These are phyloP conservation scores for Ceratobasidium theobromae DNA, from an alignment of 1,284 basidiomycete genomes.

Conservation along the genomic window DNA sequence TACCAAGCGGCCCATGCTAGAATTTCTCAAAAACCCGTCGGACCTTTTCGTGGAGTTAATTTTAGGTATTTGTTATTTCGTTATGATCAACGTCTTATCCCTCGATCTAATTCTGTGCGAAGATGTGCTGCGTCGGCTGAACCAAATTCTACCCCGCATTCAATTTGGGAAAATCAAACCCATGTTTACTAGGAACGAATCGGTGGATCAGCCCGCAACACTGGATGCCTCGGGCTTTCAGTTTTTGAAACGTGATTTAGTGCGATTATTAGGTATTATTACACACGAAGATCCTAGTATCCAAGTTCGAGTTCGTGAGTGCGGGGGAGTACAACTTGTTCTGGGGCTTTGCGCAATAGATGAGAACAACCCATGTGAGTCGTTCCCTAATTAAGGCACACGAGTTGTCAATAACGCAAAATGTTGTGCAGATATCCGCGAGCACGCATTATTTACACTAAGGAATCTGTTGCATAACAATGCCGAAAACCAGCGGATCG, in stretches of 20 bases:
- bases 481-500: constrained; percentile 73
- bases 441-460: constrained; percentile 84
- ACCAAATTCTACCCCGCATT: constrained; percentile 76
- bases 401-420: neutral
- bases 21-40: neutral
- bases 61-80: constrained; percentile 51
- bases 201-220: neutral
- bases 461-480: constrained; percentile 77
- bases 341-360: constrained; percentile 87
- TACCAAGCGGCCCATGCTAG: constrained; percentile 2
- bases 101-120: neutral
- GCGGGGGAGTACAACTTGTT: constrained; percentile 74
- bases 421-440: constrained; percentile 63
- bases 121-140: constrained; percentile 70
- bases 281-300: constrained; percentile 60
- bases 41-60: constrained; percentile 54
- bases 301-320: constrained; percentile 70
- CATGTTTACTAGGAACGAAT: neutral
- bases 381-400: neutral
- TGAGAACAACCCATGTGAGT: constrained; percentile 85
- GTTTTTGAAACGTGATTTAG: constrained; percentile 80
- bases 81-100: too few relatives aligned
- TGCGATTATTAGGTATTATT: constrained; percentile 75
- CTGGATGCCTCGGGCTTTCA: constrained; percentile 62
- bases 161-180: constrained; percentile 60